Conservation (phyloP, 306 rosid species). For the Prunus campanulata region DNA sequence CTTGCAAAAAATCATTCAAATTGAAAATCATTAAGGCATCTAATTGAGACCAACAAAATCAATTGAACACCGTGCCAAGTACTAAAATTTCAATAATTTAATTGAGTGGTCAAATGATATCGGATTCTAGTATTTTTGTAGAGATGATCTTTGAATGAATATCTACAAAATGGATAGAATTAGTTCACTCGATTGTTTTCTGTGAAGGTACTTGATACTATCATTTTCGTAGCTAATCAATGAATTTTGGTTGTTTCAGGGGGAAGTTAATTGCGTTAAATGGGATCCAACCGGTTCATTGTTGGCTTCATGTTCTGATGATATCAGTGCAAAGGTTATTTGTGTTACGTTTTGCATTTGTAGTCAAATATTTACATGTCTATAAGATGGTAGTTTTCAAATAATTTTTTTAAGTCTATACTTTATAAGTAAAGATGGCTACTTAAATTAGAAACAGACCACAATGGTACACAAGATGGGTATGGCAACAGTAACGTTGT, state of each 20-base stretch:
- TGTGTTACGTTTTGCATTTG: not conserved
- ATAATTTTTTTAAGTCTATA: not conserved
- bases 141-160: too few species aligned
- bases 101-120: too few species aligned
- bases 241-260: constrained; percentile 48
- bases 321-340: constrained; percentile 82
- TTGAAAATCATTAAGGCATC: too few species aligned
- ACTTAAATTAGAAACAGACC: not conserved
- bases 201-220: not conserved
- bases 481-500: not conserved
- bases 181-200: too few species aligned
- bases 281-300: constrained; percentile 95
- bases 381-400: not conserved
- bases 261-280: constrained; percentile 94
- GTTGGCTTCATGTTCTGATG: constrained; percentile 95
- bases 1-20: too few species aligned
- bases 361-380: not conserved
- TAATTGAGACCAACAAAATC: too few species aligned
- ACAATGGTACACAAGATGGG: not conserved
- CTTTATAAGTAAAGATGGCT: not conserved
- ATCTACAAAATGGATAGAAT: too few species aligned
- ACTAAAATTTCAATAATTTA: too few species aligned
- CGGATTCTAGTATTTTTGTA: too few species aligned
- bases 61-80: too few species aligned
- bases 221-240: constrained; percentile 14